Conservation (phyloP, 139 green algal species). For the Coelastrella sp. region DNA sequence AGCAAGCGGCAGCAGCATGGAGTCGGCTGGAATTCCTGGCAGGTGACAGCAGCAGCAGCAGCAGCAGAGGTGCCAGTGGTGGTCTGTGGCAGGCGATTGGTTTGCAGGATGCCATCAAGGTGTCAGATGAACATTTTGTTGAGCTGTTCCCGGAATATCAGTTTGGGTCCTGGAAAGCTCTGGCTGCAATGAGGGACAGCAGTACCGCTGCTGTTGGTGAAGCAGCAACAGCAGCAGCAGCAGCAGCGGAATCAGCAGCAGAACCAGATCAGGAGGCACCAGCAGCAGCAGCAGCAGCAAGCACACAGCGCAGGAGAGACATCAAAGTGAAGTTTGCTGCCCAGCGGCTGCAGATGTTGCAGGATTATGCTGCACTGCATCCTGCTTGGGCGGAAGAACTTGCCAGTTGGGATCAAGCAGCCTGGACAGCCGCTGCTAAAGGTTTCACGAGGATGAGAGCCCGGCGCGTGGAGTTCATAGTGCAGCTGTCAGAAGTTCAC, state of each 20-base stretch:
- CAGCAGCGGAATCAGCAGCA: neutral
- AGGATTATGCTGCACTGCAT: slow-evolving; percentile 9
- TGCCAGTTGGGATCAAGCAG: neutral
- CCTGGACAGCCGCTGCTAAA: neutral
- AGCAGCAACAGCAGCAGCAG: slow-evolving; percentile 16
- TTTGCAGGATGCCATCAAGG: neutral
- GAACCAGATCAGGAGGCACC: neutral
- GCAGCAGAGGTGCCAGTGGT: neutral
- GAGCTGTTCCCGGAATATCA: neutral
- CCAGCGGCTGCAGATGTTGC: neutral
- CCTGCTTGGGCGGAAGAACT: neutral
- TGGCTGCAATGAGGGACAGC: neutral
- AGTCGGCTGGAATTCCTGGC: neutral
- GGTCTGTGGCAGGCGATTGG: neutral
- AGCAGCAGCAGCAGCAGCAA: slow-evolving; percentile 16
- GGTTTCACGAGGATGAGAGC: neutral
- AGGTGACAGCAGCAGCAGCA: slow-evolving; percentile 5
- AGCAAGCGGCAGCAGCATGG: neutral
- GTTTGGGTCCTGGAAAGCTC: neutral
- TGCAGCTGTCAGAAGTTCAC: neutral
- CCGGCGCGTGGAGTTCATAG: slow-evolving; percentile 15
- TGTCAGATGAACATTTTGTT: neutral
- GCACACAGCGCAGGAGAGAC: neutral
- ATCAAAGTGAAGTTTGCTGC: neutral
- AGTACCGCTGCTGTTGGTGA: slow-evolving; percentile 53